Evolutionary conservation across 257 asterid genomes (phyloP), one percentile per base, ranked within the genome.

Genomic region (Przewalskia tangutica): DNA sequence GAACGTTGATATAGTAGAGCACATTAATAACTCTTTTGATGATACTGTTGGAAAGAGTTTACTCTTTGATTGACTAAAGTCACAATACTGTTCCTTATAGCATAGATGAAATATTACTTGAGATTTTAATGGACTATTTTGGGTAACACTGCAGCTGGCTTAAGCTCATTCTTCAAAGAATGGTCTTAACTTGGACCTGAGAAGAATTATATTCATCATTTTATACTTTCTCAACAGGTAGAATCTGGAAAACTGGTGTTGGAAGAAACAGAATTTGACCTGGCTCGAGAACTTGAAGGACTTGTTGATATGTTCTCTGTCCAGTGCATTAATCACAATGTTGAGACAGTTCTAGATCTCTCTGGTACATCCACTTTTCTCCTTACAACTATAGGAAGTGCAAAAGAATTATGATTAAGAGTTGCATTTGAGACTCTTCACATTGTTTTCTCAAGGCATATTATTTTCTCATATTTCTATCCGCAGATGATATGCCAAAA

Each of bases 231-330:
- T 27, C 67, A 81, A 20, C 91, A 95, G 98, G 98, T 95, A 77
- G 98, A 95, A 89, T 95, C 98, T 51, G 98, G 98, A 60, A 95
- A 95, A 81, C 85, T 95, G 27, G 88, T 95, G 82, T 91, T 95
- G 70, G 98, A 95, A 85, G 98, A 93, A 88, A 89, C 91, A 12
- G 98, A 95, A 85, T 95, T 95, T 80, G 97, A 95, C 85, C 84
- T 95, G 87, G 90, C 94, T 40, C 89, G 95, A 87, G 98, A 95
- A 65, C 98, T 95, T 81, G 98, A 95, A 93, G 98, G 98, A 70
- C 97, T 95, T 44, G 88, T 91, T 0, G 98, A 95, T 84, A 91
- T 93, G 97, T 93, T 92, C 85, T 95, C 98, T 42, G 97, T 95
- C 56, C 98, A 95, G 88, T 89, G 98, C 88, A 91, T 92, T 77